Evolutionary conservation across 495 filamentous ascomycete species (phyloP).

Genomic region (Hypoxylon lienhwacheense): DNA sequence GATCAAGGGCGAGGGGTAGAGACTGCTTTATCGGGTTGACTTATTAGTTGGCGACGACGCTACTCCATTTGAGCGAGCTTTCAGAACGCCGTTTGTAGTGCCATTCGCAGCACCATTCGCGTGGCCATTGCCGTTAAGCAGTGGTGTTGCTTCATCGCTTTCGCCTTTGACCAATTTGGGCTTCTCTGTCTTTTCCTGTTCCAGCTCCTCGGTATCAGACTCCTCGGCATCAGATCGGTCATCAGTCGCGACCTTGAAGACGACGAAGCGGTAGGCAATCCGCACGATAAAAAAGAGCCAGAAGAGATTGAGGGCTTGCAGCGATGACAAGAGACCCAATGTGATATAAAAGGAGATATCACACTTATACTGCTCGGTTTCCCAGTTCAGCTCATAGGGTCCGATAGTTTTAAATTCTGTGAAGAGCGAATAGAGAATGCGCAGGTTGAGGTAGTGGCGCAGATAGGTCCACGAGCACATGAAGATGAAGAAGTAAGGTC

Average conservation of each 20-base stretch:
- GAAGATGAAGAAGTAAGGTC: slow-evolving; percentile 84
- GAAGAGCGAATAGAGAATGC: slow-evolving; percentile 81
- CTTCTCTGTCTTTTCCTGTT: slow-evolving; percentile 31
- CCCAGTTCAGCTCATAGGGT: slow-evolving; percentile 85
- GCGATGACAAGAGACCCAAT: slow-evolving; percentile 64
- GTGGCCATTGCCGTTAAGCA: slow-evolving; percentile 30
- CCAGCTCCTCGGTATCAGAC: slow-evolving; percentile 50
- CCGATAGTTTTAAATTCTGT: slow-evolving; percentile 89
- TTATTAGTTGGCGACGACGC: slow-evolving; percentile 22
- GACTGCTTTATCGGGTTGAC: slow-evolving; percentile 18
- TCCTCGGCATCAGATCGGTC: slow-evolving; percentile 55
- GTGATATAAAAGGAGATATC: slow-evolving; percentile 74
- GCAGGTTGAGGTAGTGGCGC: slow-evolving; percentile 87
- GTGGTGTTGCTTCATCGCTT: slow-evolving; percentile 7
- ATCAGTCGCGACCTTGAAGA: slow-evolving; percentile 52
- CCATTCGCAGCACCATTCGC: slow-evolving; percentile 28
- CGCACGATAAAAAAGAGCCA: slow-evolving; percentile 83
- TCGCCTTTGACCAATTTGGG: slow-evolving; percentile 3
- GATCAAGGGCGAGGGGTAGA: neutral
- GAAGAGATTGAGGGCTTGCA: slow-evolving; percentile 84
- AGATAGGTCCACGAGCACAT: slow-evolving; percentile 87
- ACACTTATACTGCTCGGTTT: slow-evolving; percentile 81
- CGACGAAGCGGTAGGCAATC: slow-evolving; percentile 63
- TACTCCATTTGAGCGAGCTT: slow-evolving; percentile 31
- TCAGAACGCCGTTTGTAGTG: slow-evolving; percentile 21